Evolutionary conservation across 495 filamentous ascomycete genomes (phyloP).

Genomic region (Penicillium silybi): DNA sequence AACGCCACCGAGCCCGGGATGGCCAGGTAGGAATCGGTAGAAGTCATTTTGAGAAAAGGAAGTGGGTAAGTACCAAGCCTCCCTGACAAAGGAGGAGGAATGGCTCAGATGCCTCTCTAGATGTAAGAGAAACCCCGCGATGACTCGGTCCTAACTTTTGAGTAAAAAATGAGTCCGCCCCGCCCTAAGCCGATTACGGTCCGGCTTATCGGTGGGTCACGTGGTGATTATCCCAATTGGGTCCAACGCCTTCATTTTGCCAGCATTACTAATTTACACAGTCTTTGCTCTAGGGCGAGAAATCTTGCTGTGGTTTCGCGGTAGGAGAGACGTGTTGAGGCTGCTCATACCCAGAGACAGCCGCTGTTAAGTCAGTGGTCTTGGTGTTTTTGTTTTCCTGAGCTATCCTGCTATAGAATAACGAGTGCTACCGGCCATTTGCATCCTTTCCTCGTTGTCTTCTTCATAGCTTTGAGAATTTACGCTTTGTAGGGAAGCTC

Average conservation of each 20-base stretch:
- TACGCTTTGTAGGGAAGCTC: conserved; percentile 52
- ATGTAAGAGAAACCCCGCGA: conserved; percentile 26
- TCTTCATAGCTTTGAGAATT: conserved; percentile 32
- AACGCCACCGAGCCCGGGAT: conserved; percentile 51
- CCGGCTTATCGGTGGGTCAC: conserved; percentile 21
- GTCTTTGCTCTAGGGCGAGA: too few species aligned
- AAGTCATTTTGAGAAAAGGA: conserved; percentile 27
- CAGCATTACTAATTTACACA: too few species aligned
- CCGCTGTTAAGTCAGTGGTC: too few species aligned
- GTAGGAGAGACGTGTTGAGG: too few species aligned
- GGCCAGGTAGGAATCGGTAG: conserved; percentile 40
- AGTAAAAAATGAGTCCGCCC: conserved; percentile 20
- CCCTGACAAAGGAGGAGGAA: conserved; percentile 23
- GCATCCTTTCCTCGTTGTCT: background rate
- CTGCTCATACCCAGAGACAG: too few species aligned
- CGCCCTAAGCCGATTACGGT: conserved; percentile 25
- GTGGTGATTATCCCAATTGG: conserved; percentile 12
- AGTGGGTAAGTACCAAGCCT: conserved; percentile 8
- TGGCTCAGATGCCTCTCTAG: conserved; percentile 28
- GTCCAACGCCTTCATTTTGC: background rate
- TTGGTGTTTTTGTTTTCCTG: too few species aligned
- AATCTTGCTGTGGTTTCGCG: too few species aligned
- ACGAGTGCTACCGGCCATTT: too few species aligned
- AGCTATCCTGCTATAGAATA: too few species aligned
- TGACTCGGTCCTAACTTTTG: conserved; percentile 23